Evolutionary conservation across 2,329 filamentous ascomycete species (phyloP), one percentile per base, ranked within the genome.

Genomic region (Blastomyces parvus): DNA sequence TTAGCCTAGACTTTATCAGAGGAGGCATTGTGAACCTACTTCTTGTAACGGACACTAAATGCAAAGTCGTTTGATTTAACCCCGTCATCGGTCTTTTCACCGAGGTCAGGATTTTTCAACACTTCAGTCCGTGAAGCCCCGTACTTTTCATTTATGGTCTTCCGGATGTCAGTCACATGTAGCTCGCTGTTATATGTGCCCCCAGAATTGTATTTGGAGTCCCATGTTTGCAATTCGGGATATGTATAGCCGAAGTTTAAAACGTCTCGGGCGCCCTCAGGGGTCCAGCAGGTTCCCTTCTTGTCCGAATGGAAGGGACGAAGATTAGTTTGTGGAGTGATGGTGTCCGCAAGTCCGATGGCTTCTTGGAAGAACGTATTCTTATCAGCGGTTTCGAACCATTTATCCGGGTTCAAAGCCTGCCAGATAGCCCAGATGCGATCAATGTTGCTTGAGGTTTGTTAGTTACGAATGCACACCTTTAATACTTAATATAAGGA

Each of bases 391-490:
- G 33, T 53, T 22, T 61, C 59, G 25, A 61, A 61, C 59, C 59
- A 61, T 44, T 61, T 55, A 27, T 61, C 59, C 11, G 59, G 59
- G 33, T 61, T 61, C 59, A 61, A 53, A 13, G 48, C 3, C 30
- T 61, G 59, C 59, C 59, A 61, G 50, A 61, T 61, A 19, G 59
- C 59, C 22, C 25, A 61, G 25, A 61, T 44, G 22, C 59, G 46
- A 55, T 61, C 59, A 30, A 61, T 55, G 30, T 61, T 61, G 48
- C 59, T 61, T 19, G 27, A 19, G 30, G 17, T 2, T 6, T 53
- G 46, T 61, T 30, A 61, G 59, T 48, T 25, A 48, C 14, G n/a
- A 40, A 19, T 22, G 13, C 27, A 6, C 17, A 17, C 13, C 19
- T 55, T 19, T 40, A 2, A n/a, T 8, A 36, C 5, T 25, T 3